phyloP scores from a whole-genome alignment of 2,329 filamentous ascomycete species.

The Fusarium lateritium region DNA sequence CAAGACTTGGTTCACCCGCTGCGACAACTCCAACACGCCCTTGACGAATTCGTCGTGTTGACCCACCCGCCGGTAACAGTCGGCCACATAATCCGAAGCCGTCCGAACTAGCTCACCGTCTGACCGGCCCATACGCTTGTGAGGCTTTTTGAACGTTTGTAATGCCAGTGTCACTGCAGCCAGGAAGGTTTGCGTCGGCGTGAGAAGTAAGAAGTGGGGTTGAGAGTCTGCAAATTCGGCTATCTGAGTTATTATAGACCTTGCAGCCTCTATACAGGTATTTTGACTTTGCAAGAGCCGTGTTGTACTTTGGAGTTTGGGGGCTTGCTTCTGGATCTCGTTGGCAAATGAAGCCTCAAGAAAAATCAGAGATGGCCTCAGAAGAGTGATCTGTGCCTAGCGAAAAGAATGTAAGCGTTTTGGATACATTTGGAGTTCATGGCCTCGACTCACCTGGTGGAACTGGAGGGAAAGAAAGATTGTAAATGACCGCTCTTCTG shows the following conservation, averaged over 20 bases:
- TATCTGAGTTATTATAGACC: constrained; percentile 39
- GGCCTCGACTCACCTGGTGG: constrained; percentile 16
- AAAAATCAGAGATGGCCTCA: constrained; percentile 41
- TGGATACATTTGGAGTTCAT: accelerated
- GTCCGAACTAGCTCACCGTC: constrained; percentile 41
- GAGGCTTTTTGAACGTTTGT: constrained; percentile 43
- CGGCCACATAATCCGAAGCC: constrained; percentile 32
- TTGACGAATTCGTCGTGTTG: constrained; percentile 37
- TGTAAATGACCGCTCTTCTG: constrained; percentile 25
- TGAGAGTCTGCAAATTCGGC: constrained; percentile 40
- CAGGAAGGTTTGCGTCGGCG: constrained; percentile 34
- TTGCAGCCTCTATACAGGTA: constrained; percentile 41
- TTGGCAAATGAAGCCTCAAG: constrained; percentile 34
- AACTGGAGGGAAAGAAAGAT: constrained; percentile 41
- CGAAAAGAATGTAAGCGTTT: accelerated
- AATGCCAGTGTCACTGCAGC: constrained; percentile 39
- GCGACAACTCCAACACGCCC: constrained; percentile 29
- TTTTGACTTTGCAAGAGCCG: constrained; percentile 38
- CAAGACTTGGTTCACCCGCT: constrained; percentile 38
- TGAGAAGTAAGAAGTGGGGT: constrained; percentile 32
- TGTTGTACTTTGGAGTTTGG: constrained; percentile 24
- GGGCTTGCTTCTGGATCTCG: constrained; percentile 35
- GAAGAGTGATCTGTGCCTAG: constrained; percentile 41
- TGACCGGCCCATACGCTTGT: constrained; percentile 44
- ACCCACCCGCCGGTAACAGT: constrained; percentile 30